Conservation (phyloP, 108 stramenopile species). For the Skeletonema grethae region DNA sequence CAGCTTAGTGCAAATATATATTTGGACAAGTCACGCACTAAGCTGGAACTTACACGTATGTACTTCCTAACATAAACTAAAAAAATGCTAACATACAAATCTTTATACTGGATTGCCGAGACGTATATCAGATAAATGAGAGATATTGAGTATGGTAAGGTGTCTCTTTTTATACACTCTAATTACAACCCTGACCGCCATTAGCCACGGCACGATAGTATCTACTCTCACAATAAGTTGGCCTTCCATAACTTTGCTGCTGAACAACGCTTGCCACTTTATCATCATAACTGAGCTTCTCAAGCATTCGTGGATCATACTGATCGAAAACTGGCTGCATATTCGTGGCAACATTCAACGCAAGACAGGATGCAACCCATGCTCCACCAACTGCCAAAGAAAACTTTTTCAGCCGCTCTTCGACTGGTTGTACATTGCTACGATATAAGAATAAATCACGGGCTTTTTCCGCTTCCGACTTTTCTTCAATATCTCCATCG, state of each 20-base stretch:
- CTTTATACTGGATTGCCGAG: too few species aligned
- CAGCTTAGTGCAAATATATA: conserved; percentile 7
- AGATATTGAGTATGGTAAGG: neutral
- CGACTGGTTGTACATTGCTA: conserved; percentile 77
- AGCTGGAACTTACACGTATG: conserved; percentile 7
- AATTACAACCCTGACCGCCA: conserved; percentile 70
- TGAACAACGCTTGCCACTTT: conserved; percentile 73
- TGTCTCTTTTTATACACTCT: neutral
- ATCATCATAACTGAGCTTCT: conserved; percentile 67
- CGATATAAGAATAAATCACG: conserved; percentile 79
- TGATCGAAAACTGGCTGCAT: conserved; percentile 78
- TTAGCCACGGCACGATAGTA: conserved; percentile 87
- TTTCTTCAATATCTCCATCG: conserved; percentile 81
- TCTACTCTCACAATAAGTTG: conserved; percentile 85
- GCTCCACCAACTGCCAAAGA: conserved; percentile 50
- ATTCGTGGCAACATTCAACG: conserved; percentile 58
- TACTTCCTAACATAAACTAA: conserved; percentile 5
- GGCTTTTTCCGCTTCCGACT: conserved; percentile 71
- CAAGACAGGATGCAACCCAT: conserved; percentile 72
- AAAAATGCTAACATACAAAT: conserved; percentile 1
- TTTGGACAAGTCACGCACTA: conserved; percentile 8
- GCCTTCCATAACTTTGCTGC: conserved; percentile 63
- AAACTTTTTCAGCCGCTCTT: conserved; percentile 67
- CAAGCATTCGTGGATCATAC: conserved; percentile 84
- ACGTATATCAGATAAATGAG: too few species aligned